A percentile compares a stretch with the other conserved stretches of the same genome.
Evolutionary conservation across 495 filamentous ascomycete species (phyloP).

Genomic region (Aspergillus coremiiformis): DNA sequence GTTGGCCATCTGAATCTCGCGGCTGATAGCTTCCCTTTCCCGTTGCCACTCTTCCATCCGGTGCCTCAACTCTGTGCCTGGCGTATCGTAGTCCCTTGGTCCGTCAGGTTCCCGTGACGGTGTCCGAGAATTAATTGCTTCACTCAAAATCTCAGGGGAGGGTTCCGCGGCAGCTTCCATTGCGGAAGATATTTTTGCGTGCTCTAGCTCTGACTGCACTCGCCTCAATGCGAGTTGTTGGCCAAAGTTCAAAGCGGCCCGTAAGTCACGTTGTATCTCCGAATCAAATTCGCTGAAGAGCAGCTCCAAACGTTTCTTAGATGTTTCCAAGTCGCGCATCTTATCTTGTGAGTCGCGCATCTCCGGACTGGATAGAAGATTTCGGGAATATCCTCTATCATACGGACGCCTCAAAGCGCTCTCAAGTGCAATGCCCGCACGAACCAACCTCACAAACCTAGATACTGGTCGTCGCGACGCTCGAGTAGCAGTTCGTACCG

Average conservation of each 20-base stretch:
- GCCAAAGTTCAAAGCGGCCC: conserved; percentile 41
- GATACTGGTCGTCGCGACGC: conserved; percentile 13
- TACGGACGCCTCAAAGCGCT: conserved; percentile 30
- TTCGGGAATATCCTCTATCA: conserved; percentile 9
- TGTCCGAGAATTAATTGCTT: conserved; percentile 3
- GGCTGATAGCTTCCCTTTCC: conserved; percentile 45
- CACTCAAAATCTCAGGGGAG: neutral
- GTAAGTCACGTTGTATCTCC: conserved; percentile 36
- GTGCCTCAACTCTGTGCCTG: conserved; percentile 18
- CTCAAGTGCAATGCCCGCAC: conserved; percentile 42
- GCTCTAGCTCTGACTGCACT: conserved; percentile 13
- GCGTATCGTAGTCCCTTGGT: conserved; percentile 3
- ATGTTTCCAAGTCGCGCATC: conserved; percentile 9
- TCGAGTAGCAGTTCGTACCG: neutral
- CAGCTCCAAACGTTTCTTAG: conserved; percentile 31
- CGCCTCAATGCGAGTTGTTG: conserved; percentile 40
- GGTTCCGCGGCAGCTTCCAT: conserved; percentile 2
- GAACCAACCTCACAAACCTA: conserved; percentile 36
- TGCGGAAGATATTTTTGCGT: conserved; percentile 3
- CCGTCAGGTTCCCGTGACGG: conserved; percentile 9
- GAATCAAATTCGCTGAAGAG: conserved; percentile 41
- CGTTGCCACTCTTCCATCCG: conserved; percentile 43
- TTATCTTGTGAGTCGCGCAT: conserved; percentile 2
- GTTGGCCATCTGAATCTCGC: conserved; percentile 42
- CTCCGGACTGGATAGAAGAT: neutral